Evolutionary conservation across 495 filamentous ascomycete genomes (phyloP).

Genomic region (Geoglossum glabrum): DNA sequence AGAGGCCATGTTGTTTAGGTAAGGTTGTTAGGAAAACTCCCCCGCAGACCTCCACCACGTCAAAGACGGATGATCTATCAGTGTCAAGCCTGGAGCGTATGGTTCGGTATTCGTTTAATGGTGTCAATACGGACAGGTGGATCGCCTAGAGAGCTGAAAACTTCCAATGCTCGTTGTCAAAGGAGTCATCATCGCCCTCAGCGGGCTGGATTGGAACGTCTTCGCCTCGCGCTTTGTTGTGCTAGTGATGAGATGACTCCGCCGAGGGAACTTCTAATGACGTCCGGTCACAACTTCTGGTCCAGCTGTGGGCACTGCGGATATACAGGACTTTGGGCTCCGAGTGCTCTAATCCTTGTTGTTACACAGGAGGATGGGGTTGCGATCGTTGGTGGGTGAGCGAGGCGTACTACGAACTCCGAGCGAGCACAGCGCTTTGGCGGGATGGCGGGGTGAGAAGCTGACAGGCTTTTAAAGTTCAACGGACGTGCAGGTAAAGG

Average conservation of each 20-base stretch:
- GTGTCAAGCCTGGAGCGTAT: not conserved
- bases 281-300: not conserved
- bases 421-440: not conserved
- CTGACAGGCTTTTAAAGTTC: not conserved
- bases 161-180: not conserved
- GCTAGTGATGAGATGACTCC: not conserved
- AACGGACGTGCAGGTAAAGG: not conserved
- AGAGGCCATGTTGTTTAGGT: not conserved
- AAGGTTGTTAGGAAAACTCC: not conserved
- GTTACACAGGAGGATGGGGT: not conserved
- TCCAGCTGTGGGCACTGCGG: not conserved
- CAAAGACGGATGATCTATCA: not conserved
- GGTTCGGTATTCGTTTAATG: not conserved
- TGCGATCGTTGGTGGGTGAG: not conserved
- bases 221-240: not conserved
- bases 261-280: not conserved
- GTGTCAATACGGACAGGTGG: not conserved
- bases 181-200: slow-evolving; percentile 2
- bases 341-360: not conserved
- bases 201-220: not conserved
- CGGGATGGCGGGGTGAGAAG: not conserved
- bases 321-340: not conserved
- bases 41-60: not conserved
- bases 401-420: not conserved
- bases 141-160: not conserved